A percentile compares a stretch with the other conserved stretches of the same genome.
Evolutionary conservation across 2,329 filamentous ascomycete species (phyloP).

Genomic region (Colletotrichum viniferum): DNA sequence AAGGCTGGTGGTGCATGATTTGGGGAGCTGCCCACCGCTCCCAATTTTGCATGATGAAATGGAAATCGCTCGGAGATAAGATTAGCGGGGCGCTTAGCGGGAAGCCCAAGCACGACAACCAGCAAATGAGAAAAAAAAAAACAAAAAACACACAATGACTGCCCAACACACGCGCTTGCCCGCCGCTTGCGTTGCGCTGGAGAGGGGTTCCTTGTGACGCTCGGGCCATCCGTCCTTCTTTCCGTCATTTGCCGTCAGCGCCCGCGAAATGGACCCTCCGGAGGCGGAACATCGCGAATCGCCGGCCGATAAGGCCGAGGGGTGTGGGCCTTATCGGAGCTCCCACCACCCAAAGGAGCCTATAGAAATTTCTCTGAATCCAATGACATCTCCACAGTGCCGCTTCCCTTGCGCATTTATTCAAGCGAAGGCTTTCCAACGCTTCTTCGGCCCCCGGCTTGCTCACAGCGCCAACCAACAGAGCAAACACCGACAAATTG

Average conservation of each 20-base stretch:
- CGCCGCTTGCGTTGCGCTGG: background rate
- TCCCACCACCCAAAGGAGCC: conserved; percentile 3
- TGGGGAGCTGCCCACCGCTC: conserved; percentile 19
- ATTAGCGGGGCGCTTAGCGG: background rate
- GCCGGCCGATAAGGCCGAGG: conserved; percentile 21
- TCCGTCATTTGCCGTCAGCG: background rate
- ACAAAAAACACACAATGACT: background rate
- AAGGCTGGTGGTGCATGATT: conserved; percentile 5
- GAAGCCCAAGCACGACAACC: background rate
- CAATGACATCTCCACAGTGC: conserved; percentile 12
- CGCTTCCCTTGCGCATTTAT: conserved; percentile 12
- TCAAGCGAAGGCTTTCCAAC: conserved; percentile 9
- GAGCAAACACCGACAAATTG: background rate
- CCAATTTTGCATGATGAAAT: conserved; percentile 29
- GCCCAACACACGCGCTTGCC: background rate
- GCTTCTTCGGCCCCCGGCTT: background rate
- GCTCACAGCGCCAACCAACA: conserved; percentile 1
- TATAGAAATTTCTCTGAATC: conserved; percentile 24
- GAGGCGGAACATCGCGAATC: conserved; percentile 7
- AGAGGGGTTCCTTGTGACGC: background rate
- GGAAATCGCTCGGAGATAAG: conserved; percentile 31
- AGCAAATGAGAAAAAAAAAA: background rate
- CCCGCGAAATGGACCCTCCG: background rate
- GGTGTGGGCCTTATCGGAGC: conserved; percentile 23
- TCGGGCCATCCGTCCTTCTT: background rate